Evolutionary conservation across 2,329 filamentous ascomycete species (phyloP).

Genomic region (Claviceps humidiphila): DNA sequence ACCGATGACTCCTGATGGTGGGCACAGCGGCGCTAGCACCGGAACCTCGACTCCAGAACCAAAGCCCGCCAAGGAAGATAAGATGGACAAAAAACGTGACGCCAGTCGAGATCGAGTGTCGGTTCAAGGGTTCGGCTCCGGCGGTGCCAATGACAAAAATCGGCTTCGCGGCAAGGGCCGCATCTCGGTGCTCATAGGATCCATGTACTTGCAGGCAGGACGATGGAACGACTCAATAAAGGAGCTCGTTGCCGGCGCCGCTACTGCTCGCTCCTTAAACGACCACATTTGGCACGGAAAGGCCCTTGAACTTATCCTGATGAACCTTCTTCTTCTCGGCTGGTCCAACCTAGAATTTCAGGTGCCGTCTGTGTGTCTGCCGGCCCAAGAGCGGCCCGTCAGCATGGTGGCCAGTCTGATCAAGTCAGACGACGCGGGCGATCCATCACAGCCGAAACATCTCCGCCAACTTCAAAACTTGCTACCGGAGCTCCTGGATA

Average conservation of each 20-base stretch:
- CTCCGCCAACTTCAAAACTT: slow-evolving; percentile 42
- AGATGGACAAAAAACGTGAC: slow-evolving; percentile 31
- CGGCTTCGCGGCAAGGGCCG: slow-evolving; percentile 72
- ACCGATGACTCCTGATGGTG: slow-evolving; percentile 35
- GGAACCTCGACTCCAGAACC: slow-evolving; percentile 29
- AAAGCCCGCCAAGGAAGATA: slow-evolving; percentile 23
- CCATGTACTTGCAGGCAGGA: slow-evolving; percentile 76
- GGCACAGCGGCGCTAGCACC: slow-evolving; percentile 22
- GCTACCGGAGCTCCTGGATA: slow-evolving; percentile 62
- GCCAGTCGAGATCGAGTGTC: slow-evolving; percentile 42
- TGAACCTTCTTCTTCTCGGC: slow-evolving; percentile 70
- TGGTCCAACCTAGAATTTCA: slow-evolving; percentile 78
- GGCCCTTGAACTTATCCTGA: slow-evolving; percentile 73
- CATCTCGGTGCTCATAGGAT: slow-evolving; percentile 66
- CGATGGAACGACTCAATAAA: slow-evolving; percentile 80
- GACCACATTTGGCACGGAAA: slow-evolving; percentile 98
- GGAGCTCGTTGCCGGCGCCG: slow-evolving; percentile 69
- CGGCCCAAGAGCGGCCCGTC: slow-evolving; percentile 31
- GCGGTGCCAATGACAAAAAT: slow-evolving; percentile 61
- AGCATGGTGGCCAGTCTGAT: slow-evolving; percentile 19
- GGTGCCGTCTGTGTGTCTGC: slow-evolving; percentile 46
- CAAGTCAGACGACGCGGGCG: slow-evolving; percentile 17
- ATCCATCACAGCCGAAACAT: slow-evolving; percentile 36
- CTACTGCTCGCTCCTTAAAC: slow-evolving; percentile 62
- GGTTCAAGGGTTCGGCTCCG: slow-evolving; percentile 59